Conservation (phyloP, 2,329 filamentous ascomycete species). For the Coniochaeta hoffmannii region DNA sequence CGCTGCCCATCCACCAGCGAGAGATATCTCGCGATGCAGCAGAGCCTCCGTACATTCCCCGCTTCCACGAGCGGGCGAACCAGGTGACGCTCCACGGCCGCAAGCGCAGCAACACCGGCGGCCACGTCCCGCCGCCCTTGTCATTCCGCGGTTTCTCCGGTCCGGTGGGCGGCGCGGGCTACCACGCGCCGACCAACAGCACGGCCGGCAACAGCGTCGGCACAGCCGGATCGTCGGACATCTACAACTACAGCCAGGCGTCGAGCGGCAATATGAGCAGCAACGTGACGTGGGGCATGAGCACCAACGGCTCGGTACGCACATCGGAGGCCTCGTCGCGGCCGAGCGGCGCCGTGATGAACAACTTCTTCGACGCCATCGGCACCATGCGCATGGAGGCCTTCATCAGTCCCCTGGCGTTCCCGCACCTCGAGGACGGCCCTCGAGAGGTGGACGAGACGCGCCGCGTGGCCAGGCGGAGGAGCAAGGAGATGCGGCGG, state of each 20-base stretch:
- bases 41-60: constrained; percentile 64
- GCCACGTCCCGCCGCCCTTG: constrained; percentile 60
- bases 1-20: constrained; percentile 31
- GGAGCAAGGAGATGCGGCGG: constrained; percentile 48
- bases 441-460: constrained; percentile 44
- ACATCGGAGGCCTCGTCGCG: constrained; percentile 48
- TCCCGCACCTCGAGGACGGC: constrained; percentile 37
- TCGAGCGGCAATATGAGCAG: constrained; percentile 7
- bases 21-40: constrained; percentile 53
- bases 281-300: constrained; percentile 19
- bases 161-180: constrained; percentile 32
- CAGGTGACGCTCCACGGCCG: constrained; percentile 56
- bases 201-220: constrained; percentile 45
- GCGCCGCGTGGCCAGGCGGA: constrained; percentile 36
- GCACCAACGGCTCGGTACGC: constrained; percentile 32
- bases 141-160: constrained; percentile 75
- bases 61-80: constrained; percentile 54
- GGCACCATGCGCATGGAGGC: constrained; percentile 96
- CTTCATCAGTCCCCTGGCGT: constrained; percentile 66
- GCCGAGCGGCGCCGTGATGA: constrained; percentile 26
- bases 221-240: constrained; percentile 24
- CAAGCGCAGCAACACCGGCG: constrained; percentile 84
- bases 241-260: constrained; percentile 26
- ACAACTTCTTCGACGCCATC: constrained; percentile 68
- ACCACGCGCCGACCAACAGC: constrained; percentile 43